These are phyloP conservation scores for Pseudonitzschia multiseries DNA, from an alignment of 108 stramenopile species.

Conservation along the genomic window DNA sequence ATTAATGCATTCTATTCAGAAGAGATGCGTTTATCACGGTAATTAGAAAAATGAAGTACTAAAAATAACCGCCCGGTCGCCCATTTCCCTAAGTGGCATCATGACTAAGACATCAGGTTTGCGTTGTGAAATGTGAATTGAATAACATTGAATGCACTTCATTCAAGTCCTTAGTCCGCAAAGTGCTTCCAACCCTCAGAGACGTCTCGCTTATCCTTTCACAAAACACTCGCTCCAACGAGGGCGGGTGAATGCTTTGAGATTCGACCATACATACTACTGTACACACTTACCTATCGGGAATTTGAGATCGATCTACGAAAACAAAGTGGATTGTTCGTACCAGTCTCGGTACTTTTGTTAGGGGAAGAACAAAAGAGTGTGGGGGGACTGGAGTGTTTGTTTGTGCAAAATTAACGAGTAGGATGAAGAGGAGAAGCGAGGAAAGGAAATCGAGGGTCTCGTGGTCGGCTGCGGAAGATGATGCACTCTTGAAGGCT, in stretches of 20 bases:
- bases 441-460: constrained; percentile 43
- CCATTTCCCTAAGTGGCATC: constrained; percentile 4
- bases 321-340: neutral
- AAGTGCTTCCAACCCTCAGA: neutral
- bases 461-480: constrained; percentile 71
- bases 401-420: neutral
- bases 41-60: constrained; percentile 5
- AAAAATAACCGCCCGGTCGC: neutral
- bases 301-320: constrained; percentile 3
- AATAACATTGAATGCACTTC: neutral
- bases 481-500: constrained; percentile 84
- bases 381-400: constrained; percentile 6
- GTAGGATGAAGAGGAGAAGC: constrained; percentile 28
- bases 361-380: constrained; percentile 20
- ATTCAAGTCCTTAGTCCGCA: neutral
- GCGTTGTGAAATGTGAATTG: constrained; percentile 7
- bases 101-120: constrained; percentile 1
- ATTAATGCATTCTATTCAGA: neutral
- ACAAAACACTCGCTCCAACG: constrained; percentile 14
- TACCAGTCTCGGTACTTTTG: constrained; percentile 1
- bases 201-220: constrained; percentile 6
- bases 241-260: constrained; percentile 9
- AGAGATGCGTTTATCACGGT: neutral
- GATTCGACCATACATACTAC: neutral
- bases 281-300: neutral